A percentile compares a stretch with the other conserved stretches of the same genome.
These are phyloP conservation scores for Phoma sp. DNA, from an alignment of 2,329 filamentous ascomycete genomes.

Conservation along the genomic window DNA sequence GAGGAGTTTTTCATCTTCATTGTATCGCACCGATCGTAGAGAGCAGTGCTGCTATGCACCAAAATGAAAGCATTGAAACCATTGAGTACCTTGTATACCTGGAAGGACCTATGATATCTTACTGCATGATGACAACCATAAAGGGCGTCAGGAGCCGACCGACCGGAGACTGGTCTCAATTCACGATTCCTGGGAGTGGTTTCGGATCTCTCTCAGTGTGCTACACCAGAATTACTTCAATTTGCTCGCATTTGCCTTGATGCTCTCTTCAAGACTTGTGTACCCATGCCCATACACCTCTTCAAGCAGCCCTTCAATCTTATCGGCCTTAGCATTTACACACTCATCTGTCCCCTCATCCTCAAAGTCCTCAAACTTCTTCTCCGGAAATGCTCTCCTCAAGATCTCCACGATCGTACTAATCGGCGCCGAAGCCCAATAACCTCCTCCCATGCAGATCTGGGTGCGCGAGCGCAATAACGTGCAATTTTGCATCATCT, in stretches of 20 bases:
- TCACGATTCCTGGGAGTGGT: no score
- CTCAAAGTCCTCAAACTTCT: slow-evolving; percentile 39
- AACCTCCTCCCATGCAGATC: slow-evolving; percentile 59
- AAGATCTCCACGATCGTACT: slow-evolving; percentile 53
- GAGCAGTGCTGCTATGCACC: slow-evolving; percentile 17
- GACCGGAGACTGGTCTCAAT: no score
- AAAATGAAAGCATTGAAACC: slow-evolving; percentile 15
- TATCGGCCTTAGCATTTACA: slow-evolving; percentile 23
- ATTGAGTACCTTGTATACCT: background rate
- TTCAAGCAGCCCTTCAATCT: slow-evolving; percentile 36
- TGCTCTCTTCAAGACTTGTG: slow-evolving; percentile 33
- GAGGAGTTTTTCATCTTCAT: background rate
- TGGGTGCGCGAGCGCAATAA: slow-evolving; percentile 59
- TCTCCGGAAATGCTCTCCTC: slow-evolving; percentile 50
- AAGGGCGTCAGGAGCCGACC: no score
- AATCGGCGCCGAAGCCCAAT: slow-evolving; percentile 60
- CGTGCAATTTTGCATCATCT: slow-evolving; percentile 58
- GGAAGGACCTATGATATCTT: background rate
- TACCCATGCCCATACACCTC: slow-evolving; percentile 40
- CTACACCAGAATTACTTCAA: background rate
- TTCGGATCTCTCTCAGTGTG: no score
- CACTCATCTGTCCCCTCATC: slow-evolving; percentile 25
- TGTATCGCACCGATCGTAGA: slow-evolving; percentile 13
- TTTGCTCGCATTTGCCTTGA: slow-evolving; percentile 19
- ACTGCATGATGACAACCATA: no score